Base-by-base conservation (phyloP, 2,329 filamentous ascomycete species). In the Penicillium verrucosum region DNA sequence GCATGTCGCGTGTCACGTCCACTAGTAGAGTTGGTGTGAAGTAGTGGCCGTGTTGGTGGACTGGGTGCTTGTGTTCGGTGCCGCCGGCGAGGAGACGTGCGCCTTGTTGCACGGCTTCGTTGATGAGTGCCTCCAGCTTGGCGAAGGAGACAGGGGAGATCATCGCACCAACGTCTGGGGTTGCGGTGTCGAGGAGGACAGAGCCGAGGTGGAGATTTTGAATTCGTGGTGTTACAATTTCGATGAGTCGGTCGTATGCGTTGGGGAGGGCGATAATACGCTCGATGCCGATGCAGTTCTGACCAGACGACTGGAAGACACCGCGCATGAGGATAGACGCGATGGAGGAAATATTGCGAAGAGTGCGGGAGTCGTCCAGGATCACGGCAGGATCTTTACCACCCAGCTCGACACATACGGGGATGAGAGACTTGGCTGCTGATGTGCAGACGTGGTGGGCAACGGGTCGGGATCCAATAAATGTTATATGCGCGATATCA, bases 241-340 rank as follows among this genome's bases (percentile, higher is more conserved):
- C 74, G 51, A 96, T 77, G 23, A 99, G 83, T 54, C 80, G 80
- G 60, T 89, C 81, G 77, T 97, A 96, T 50, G 90, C 81, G n/a
- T 78, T 79, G 1, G 90, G 87, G 16, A 89, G 82, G 25, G 89
- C 90, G 65, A 97, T 87, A 69, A 97, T 87, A 54, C 94, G 89
- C 78, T 99, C 94, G 64, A 97, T 93, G 54, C 94, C 94, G 70
- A 99, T 93, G 76, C 94, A 99, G 77, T 99, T 99, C 75, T 99
- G 94, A 1, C 94, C 94, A 16, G 92, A 88, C 50, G 92, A 92
- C 75, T 99, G 94, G 77, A 97, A 99, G 10, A 90, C 91, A 51
- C 93, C 94, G 51, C 94, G 86, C 77, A 99, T 87, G 60, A 97
- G 84, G 61, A 95, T 89, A 60, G 92, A 89, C 38, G 85, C 83